Conservation (phyloP, 1,284 basidiomycete species). For the Neonothopanus nambi region DNA sequence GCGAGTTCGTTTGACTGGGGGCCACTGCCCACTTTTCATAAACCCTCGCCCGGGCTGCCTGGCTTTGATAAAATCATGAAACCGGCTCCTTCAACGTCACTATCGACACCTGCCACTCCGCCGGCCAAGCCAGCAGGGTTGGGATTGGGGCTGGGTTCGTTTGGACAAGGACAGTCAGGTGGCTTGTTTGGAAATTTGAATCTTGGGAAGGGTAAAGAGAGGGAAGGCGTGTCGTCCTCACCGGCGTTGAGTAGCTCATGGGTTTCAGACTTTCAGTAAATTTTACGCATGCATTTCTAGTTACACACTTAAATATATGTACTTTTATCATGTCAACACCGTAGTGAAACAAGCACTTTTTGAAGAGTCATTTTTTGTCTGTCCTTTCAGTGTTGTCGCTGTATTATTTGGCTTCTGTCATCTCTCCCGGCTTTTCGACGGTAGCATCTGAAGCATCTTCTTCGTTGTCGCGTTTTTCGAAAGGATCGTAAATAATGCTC, state of each 20-base stretch:
- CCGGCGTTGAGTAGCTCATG: too few relatives aligned
- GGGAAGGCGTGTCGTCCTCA: too few relatives aligned
- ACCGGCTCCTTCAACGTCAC: background rate
- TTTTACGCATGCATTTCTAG: too few relatives aligned
- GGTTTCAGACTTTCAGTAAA: too few relatives aligned
- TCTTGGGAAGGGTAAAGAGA: background rate
- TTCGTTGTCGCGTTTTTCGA: background rate
- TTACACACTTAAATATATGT: too few relatives aligned
- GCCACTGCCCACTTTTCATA: conserved; percentile 51
- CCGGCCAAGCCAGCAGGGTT: background rate
- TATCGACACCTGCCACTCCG: background rate
- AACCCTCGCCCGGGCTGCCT: conserved; percentile 19
- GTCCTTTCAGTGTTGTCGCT: too few relatives aligned
- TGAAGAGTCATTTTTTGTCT: too few relatives aligned
- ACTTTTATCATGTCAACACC: background rate
- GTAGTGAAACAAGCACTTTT: too few relatives aligned
- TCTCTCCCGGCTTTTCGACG: background rate
- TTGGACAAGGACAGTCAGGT: background rate
- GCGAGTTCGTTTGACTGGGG: conserved; percentile 61
- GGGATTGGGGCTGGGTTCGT: background rate
- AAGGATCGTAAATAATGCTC: conserved; percentile 53
- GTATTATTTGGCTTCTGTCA: background rate
- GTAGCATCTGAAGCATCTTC: background rate
- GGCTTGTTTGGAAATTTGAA: conserved; percentile 4
- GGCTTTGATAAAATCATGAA: conserved; percentile 1